These are phyloP conservation scores for Saitozyma podzolica DNA, from an alignment of 768 basidiomycete genomes.

Conservation along the genomic window DNA sequence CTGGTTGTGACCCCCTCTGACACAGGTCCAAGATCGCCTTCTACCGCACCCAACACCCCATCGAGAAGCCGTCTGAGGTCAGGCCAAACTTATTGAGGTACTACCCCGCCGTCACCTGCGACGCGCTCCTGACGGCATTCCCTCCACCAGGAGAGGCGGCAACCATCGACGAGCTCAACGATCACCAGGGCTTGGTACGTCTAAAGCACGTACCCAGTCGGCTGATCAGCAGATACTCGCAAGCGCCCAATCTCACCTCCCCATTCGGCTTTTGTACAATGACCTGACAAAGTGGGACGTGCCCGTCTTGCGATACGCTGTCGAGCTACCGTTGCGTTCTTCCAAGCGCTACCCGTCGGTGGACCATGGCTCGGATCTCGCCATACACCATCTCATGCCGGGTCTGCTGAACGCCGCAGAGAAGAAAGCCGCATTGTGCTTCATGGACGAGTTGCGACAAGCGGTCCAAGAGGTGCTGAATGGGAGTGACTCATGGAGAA, in stretches of 20 bases:
- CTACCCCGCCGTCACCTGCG: slow-evolving; percentile 59
- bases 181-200: slow-evolving; percentile 56
- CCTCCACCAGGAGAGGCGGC: slow-evolving; percentile 55
- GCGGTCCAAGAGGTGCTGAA: too few relatives aligned
- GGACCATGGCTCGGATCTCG: slow-evolving; percentile 68
- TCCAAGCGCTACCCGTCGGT: slow-evolving; percentile 56
- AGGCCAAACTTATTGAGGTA: slow-evolving; percentile 64
- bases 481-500: too few relatives aligned
- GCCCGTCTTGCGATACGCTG: slow-evolving; percentile 68
- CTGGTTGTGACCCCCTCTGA: too few relatives aligned
- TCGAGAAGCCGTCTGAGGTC: slow-evolving; percentile 55
- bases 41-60: slow-evolving; percentile 60
- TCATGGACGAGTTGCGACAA: too few relatives aligned
- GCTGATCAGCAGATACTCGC: slow-evolving; percentile 25
- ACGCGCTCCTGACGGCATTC: slow-evolving; percentile 58
- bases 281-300: slow-evolving; percentile 63
- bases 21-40: background rate
- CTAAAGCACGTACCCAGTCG: background rate
- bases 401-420: too few relatives aligned
- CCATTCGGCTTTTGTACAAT: slow-evolving; percentile 63
- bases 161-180: slow-evolving; percentile 57
- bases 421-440: too few relatives aligned
- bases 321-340: slow-evolving; percentile 49
- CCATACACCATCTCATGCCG: slow-evolving; percentile 67
- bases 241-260: slow-evolving; percentile 61